Percentiles rank a stretch among this genome's conserved stretches.
Conservation (phyloP, 148 eudicot species). For the Chenopodium quinoa region DNA sequence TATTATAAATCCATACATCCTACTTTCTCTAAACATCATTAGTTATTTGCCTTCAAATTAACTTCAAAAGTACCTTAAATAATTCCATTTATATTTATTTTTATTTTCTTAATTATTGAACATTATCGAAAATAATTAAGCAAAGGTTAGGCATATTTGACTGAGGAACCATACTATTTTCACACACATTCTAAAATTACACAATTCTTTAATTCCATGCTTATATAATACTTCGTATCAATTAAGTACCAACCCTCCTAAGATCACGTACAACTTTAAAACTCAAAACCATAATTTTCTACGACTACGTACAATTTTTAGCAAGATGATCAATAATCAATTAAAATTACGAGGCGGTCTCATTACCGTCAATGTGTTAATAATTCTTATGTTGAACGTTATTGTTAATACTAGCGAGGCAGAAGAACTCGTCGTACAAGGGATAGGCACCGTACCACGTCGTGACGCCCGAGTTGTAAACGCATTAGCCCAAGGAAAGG, state of each 20-base stretch:
- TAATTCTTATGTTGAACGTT: background rate
- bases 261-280: background rate
- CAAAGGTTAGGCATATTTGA: constrained; percentile 1
- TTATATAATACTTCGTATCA: background rate
- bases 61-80: background rate
- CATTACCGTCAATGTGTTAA: background rate
- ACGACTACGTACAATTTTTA: background rate
- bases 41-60: background rate
- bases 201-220: background rate
- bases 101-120: background rate
- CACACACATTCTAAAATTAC: background rate
- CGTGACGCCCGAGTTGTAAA: background rate
- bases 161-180: background rate
- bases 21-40: background rate
- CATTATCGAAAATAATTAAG: background rate
- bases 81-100: background rate
- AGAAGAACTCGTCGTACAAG: background rate
- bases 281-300: background rate
- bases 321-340: background rate
- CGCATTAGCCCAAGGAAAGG: background rate
- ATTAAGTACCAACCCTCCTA: background rate
- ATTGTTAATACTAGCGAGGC: background rate
- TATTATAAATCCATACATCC: background rate
- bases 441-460: background rate
- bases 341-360: background rate